Conservation (phyloP, 2,329 filamentous ascomycete species). For the Colletotrichum caudatum region DNA sequence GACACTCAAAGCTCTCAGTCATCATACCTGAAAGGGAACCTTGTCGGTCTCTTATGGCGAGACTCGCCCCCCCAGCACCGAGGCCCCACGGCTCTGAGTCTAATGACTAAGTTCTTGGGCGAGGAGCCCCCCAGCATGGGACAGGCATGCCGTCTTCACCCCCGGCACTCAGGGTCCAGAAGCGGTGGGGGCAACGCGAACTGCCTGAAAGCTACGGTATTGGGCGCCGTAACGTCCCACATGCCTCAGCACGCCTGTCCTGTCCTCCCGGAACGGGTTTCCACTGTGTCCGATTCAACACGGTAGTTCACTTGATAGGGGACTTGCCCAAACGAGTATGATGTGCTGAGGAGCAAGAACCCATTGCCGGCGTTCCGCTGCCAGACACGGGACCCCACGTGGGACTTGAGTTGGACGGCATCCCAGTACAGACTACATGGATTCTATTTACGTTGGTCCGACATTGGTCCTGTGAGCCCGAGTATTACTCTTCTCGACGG, state of each 20-base stretch:
- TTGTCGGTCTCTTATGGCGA: neutral
- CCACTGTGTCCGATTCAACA: neutral
- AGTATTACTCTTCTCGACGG: too few species aligned
- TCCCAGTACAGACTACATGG: neutral
- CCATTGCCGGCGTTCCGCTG: slow-evolving; percentile 31
- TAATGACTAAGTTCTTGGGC: neutral
- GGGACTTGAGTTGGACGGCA: slow-evolving; percentile 3
- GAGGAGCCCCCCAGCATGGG: neutral
- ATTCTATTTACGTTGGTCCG: neutral
- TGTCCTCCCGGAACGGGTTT: neutral
- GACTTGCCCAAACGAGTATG: neutral
- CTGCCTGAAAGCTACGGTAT: slow-evolving; percentile 11
- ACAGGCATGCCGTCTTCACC: neutral
- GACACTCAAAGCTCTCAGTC: neutral
- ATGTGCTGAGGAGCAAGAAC: neutral
- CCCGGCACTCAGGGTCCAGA: slow-evolving; percentile 12
- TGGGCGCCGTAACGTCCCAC: slow-evolving; percentile 6
- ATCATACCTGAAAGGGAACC: neutral
- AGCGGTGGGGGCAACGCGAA: neutral
- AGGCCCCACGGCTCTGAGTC: neutral
- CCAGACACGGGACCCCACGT: slow-evolving; percentile 19
- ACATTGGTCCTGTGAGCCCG: neutral
- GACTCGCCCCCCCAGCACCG: neutral
- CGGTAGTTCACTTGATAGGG: neutral
- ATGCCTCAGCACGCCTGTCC: slow-evolving; percentile 15